Evolutionary conservation across 768 basidiomycete genomes (phyloP).

Genomic region (Lactifluus rugatus): DNA sequence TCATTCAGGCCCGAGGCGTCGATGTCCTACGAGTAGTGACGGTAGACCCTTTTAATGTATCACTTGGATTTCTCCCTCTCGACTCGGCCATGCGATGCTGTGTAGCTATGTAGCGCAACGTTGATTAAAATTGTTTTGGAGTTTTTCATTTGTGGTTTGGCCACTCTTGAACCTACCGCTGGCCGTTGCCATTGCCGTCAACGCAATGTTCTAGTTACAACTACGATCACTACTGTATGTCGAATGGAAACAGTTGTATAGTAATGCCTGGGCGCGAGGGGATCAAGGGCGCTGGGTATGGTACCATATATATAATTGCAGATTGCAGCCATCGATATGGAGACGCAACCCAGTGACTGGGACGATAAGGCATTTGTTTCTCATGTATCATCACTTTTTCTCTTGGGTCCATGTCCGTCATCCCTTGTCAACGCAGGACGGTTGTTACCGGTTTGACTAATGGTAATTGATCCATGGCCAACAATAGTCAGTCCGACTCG

Average conservation of each 20-base stretch:
- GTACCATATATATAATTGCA: too few species aligned
- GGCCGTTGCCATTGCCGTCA: neutral
- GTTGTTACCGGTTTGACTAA: too few species aligned
- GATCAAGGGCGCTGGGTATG: neutral
- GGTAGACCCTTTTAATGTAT: conserved; percentile 1
- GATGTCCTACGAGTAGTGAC: neutral
- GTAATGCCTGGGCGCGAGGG: neutral
- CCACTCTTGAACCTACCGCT: neutral
- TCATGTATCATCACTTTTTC: neutral
- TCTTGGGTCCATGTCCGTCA: neutral
- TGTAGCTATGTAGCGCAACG: neutral
- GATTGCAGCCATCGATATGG: neutral
- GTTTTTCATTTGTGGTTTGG: neutral
- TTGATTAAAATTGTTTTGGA: neutral
- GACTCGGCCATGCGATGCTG: neutral
- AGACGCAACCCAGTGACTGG: neutral
- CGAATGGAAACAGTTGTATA: neutral
- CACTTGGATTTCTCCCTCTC: neutral
- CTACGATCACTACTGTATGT: too few species aligned
- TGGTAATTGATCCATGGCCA: too few species aligned
- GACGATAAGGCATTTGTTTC: neutral
- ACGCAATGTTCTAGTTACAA: too few species aligned
- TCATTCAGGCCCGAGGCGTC: neutral
- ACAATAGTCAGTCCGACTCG: too few species aligned
- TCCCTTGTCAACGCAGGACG: too few species aligned